A percentile compares a stretch with the other conserved stretches of the same genome.
These are phyloP conservation scores for Xylariaceae sp. DNA, from an alignment of 2,329 filamentous ascomycete species.

Conservation along the genomic window DNA sequence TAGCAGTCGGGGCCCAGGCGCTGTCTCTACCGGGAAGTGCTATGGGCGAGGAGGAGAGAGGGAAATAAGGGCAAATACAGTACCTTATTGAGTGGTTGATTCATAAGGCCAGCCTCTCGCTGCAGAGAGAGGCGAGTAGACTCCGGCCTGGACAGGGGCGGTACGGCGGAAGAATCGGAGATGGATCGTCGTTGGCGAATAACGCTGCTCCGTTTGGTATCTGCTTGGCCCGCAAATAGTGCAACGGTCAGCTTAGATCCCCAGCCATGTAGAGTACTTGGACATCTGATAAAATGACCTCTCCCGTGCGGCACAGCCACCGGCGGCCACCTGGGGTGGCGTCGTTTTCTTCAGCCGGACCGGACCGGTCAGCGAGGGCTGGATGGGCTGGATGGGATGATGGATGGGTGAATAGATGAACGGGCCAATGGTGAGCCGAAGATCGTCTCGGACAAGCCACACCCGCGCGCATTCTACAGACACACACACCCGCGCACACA, in stretches of 20 bases:
- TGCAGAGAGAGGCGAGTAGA: slow-evolving; percentile 25
- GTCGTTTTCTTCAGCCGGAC: too few species aligned
- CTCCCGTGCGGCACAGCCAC: too few species aligned
- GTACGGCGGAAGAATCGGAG: slow-evolving; percentile 9
- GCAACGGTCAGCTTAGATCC: slow-evolving; percentile 3
- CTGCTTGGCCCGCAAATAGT: slow-evolving; percentile 2
- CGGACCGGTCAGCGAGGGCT: too few species aligned
- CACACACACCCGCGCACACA: too few species aligned
- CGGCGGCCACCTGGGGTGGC: too few species aligned
- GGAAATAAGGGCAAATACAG: slow-evolving; percentile 11
- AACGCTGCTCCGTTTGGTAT: slow-evolving; percentile 18
- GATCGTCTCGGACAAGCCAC: too few species aligned
- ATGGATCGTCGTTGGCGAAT: slow-evolving; percentile 11
- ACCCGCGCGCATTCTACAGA: too few species aligned
- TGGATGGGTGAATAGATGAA: background rate
- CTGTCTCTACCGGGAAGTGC: too few species aligned
- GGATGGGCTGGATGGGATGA: background rate
- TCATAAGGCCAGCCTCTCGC: slow-evolving; percentile 35
- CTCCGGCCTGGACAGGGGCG: background rate
- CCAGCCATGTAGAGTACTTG: too few species aligned
- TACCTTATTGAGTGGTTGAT: slow-evolving; percentile 39
- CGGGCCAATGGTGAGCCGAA: too few species aligned
- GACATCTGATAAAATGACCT: too few species aligned
- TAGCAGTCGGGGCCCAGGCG: too few species aligned
- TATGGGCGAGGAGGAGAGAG: slow-evolving; percentile 4